Evolutionary conservation across 768 basidiomycete species (phyloP).

Genomic region (Podaxis sp.): DNA sequence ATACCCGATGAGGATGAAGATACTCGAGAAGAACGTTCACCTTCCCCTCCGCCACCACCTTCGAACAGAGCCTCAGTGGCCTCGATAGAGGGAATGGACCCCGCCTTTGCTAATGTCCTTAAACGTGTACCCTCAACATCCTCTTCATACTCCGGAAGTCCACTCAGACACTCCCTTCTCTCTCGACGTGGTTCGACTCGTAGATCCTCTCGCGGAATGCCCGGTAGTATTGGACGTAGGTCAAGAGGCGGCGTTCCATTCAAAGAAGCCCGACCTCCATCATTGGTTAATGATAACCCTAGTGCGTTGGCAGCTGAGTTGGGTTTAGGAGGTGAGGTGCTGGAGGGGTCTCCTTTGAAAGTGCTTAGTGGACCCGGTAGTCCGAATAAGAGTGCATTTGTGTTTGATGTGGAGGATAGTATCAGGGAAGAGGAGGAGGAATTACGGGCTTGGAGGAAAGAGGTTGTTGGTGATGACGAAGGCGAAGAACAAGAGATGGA

Average conservation of each 20-base stretch:
- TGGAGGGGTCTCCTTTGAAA: constrained; percentile 30
- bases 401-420: constrained; percentile 20
- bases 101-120: constrained; percentile 75
- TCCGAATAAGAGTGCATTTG: not conserved
- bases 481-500: constrained; percentile 22
- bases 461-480: constrained; percentile 29
- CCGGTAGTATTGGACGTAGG: constrained; percentile 45
- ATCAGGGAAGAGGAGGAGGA: constrained; percentile 34
- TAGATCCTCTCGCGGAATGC: constrained; percentile 20
- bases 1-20: constrained; percentile 21
- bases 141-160: constrained; percentile 47
- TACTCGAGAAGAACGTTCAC: constrained; percentile 23
- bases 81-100: constrained; percentile 86
- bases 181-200: constrained; percentile 34
- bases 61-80: constrained; percentile 69
- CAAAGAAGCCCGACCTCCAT: constrained; percentile 66
- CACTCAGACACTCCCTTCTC: constrained; percentile 56
- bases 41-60: constrained; percentile 26
- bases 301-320: constrained; percentile 70
- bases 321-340: constrained; percentile 17
- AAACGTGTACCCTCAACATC: constrained; percentile 49
- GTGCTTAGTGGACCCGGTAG: constrained; percentile 14
- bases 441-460: constrained; percentile 33
- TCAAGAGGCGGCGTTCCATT: constrained; percentile 63
- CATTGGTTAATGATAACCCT: constrained; percentile 62